Evolutionary conservation across 495 filamentous ascomycete genomes (phyloP).

Genomic region (Pseudoneurospora amorphoporcata): DNA sequence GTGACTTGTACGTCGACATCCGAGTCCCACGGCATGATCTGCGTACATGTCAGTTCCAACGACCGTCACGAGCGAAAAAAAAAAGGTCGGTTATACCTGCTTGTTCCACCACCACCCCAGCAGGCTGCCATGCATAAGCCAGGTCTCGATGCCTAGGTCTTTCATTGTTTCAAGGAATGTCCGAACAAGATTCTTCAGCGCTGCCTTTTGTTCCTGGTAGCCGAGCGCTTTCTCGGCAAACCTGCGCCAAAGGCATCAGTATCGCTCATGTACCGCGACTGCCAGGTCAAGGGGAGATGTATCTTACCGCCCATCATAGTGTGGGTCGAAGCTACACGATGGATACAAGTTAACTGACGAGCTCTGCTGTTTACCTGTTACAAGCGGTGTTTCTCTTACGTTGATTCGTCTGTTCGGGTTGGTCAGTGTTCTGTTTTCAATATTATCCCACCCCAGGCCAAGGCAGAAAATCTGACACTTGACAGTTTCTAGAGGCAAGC

Average conservation of each 20-base stretch:
- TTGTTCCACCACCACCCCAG: slow-evolving; percentile 26
- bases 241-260: slow-evolving; percentile 17
- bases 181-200: slow-evolving; percentile 46
- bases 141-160: slow-evolving; percentile 27
- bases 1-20: slow-evolving; percentile 63
- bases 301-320: slow-evolving; percentile 51
- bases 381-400: slow-evolving; percentile 29
- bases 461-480: not conserved
- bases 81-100: slow-evolving; percentile 6
- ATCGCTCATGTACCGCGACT: not conserved
- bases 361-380: not conserved
- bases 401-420: slow-evolving; percentile 38
- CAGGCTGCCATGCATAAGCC: slow-evolving; percentile 19
- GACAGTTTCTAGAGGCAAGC: not conserved
- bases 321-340: slow-evolving; percentile 44
- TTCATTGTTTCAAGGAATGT: slow-evolving; percentile 57
- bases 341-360: slow-evolving; percentile 1
- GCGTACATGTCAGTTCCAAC: not conserved
- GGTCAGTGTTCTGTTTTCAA: slow-evolving; percentile 9
- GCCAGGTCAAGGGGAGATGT: not conserved
- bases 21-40: slow-evolving; percentile 68
- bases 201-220: slow-evolving; percentile 35
- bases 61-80: not conserved
- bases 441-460: not conserved
- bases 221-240: slow-evolving; percentile 39